phyloP scores from a whole-genome alignment of 768 basidiomycete genomes.

The Mycena venus region DNA sequence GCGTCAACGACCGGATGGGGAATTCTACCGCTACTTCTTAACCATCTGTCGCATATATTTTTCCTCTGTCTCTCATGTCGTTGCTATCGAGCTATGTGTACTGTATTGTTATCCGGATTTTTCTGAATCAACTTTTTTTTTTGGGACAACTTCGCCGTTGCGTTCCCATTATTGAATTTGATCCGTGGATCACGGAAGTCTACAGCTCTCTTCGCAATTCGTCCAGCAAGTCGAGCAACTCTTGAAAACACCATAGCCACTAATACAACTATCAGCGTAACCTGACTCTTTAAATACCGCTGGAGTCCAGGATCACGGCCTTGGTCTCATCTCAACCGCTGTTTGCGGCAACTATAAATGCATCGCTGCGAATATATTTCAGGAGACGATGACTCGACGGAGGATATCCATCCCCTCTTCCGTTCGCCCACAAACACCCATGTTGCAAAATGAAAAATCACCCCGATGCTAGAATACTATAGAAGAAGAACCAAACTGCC shows the following conservation, averaged over 20 bases:
- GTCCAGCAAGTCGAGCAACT: too few relatives aligned
- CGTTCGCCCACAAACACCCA: neutral
- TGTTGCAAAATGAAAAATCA: neutral
- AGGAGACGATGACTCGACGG: neutral
- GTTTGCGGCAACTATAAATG: too few relatives aligned
- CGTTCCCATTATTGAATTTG: neutral
- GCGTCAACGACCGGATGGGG: slow-evolving; percentile 72
- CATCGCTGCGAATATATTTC: too few relatives aligned
- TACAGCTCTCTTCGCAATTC: too few relatives aligned
- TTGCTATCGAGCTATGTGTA: slow-evolving; percentile 20
- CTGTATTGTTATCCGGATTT: slow-evolving; percentile 29
- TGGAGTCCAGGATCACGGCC: neutral
- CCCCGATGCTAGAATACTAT: neutral
- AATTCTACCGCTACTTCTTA: slow-evolving; percentile 21
- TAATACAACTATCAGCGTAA: too few relatives aligned
- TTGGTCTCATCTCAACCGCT: neutral
- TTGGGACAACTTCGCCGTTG: neutral
- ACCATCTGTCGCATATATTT: neutral
- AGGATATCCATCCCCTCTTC: neutral
- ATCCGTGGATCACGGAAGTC: too few relatives aligned
- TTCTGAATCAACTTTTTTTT: neutral
- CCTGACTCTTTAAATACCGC: too few relatives aligned
- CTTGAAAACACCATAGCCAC: too few relatives aligned
- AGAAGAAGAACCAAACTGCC: neutral
- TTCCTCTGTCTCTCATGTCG: neutral